Base-by-base conservation (phyloP, 805 yeast genomes). In the Hanseniaspora osmophila region DNA sequence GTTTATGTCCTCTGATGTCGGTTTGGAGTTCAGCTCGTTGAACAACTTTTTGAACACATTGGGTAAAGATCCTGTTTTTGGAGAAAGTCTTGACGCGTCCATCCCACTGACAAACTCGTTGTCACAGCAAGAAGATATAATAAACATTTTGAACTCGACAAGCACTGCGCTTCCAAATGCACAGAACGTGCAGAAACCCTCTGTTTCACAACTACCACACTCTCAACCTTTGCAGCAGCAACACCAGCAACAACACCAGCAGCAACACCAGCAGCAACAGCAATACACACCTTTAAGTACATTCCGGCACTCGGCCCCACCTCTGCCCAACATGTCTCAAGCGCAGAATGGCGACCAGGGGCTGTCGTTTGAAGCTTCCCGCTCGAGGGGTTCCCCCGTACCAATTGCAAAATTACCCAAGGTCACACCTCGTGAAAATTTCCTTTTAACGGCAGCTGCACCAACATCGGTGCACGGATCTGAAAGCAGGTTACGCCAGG, bases 401-500 rank as follows among this genome's bases (percentile, higher is more conserved):
- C 27, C 27, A 4, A 22, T 22, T 22, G 27, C 27, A 22, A 22
- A 32, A 32, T 5, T 11, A 6, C 15, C 35, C 27, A 61, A 67
- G 1, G 90, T 84, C 46, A 78, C 92, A 2, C 95, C 96, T 1
- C 73, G 86, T 51, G 96, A 88, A 59, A 87, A 87, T 61, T 90
- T 90, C 63, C 88, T 90, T 65, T 65, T 90, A 42, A 90, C 96
- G 0, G 97, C 97, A 0, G 96, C 96, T 0, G 97, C 90, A 60
- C 97, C 97, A 5, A 84, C 95, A 0, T 85, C 90, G 2, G 96
- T 86, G 52, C 81, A 84, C 33, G 84, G 95, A 0, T 95, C 96
- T 0, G 96, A 88, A 57, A 96, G 87, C 58, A 71, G 96, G 49
- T 69, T 90, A 52, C 86, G 85, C 57, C 94, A 87, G 58, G 96